Percentiles rank a stretch among this genome's conserved stretches.
phyloP scores from a whole-genome alignment of 1,139 yeast species.

The Kurtzmaniella quercitrusa region DNA sequence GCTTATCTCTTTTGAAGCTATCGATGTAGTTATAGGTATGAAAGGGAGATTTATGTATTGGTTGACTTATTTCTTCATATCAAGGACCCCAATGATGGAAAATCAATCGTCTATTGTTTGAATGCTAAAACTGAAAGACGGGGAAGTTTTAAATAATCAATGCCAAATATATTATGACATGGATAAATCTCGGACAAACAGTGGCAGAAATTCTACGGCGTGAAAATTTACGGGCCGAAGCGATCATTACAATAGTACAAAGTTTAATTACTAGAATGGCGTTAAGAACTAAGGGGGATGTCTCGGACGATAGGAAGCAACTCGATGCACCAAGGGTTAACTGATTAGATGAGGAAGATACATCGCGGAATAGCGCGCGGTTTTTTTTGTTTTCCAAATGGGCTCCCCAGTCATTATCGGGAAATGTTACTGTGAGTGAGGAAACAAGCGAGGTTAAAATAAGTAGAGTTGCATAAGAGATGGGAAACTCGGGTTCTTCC shows the following conservation, averaged over 20 bases:
- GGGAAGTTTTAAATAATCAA: background rate
- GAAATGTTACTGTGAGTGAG: background rate
- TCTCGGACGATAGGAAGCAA: background rate
- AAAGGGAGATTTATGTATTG: background rate
- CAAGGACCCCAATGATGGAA: background rate
- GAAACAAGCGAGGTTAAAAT: background rate
- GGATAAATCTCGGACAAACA: background rate
- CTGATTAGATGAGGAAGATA: background rate
- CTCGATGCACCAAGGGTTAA: background rate
- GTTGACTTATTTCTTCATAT: background rate
- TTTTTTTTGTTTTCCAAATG: background rate
- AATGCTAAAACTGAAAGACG: background rate
- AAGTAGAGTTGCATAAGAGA: background rate
- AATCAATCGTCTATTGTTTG: background rate
- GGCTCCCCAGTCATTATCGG: background rate
- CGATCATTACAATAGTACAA: background rate
- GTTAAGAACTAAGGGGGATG: background rate
- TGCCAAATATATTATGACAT: background rate
- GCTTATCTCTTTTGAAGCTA: background rate
- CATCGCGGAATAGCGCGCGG: background rate
- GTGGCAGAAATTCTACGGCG: background rate
- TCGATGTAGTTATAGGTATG: background rate
- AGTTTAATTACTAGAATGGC: background rate
- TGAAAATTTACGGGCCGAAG: background rate
- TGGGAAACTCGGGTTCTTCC: background rate